phyloP scores from a whole-genome alignment of 108 stramenopile species.

The Bacterosira constricta region DNA sequence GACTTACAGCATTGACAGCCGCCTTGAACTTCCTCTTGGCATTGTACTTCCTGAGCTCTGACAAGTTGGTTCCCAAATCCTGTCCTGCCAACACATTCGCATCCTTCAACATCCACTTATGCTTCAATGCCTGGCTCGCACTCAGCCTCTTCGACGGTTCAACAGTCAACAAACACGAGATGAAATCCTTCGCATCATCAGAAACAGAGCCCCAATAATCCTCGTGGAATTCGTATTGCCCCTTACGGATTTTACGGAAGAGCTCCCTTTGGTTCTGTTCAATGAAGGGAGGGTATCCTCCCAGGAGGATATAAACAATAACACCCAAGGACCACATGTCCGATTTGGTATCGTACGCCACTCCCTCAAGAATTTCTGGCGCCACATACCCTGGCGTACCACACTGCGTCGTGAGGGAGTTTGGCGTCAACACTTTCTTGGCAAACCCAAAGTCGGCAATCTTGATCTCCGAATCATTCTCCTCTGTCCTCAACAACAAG shows the following conservation, averaged over 20 bases:
- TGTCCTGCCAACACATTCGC: conserved; percentile 42
- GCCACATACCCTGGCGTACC: conserved; percentile 96
- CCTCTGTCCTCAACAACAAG: conserved; percentile 63
- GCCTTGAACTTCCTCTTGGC: conserved; percentile 60
- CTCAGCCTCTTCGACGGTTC: conserved; percentile 69
- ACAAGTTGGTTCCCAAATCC: conserved; percentile 52
- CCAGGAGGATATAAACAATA: conserved; percentile 93
- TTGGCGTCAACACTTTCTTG: conserved; percentile 74
- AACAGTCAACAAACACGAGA: conserved; percentile 73
- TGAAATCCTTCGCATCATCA: conserved; percentile 82
- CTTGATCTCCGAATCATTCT: conserved; percentile 92
- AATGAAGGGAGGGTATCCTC: conserved; percentile 95
- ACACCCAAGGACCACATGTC: conserved; percentile 97
- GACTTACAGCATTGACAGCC: conserved; percentile 41
- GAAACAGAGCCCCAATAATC: conserved; percentile 90
- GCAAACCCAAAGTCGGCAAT: conserved; percentile 99
- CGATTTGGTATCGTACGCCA: conserved; percentile 84
- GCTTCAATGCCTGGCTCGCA: conserved; percentile 62
- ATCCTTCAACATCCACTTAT: conserved; percentile 82
- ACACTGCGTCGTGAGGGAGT: conserved; percentile 89
- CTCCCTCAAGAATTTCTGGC: conserved; percentile 89
- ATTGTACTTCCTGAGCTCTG: conserved; percentile 56
- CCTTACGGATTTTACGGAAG: conserved; percentile 91
- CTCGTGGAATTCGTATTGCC: conserved; percentile 86
- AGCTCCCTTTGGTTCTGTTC: conserved; percentile 94